Evolutionary conservation across 75 land plant genomes (phyloP).

Genomic region (Adiantum capillusveneris): DNA sequence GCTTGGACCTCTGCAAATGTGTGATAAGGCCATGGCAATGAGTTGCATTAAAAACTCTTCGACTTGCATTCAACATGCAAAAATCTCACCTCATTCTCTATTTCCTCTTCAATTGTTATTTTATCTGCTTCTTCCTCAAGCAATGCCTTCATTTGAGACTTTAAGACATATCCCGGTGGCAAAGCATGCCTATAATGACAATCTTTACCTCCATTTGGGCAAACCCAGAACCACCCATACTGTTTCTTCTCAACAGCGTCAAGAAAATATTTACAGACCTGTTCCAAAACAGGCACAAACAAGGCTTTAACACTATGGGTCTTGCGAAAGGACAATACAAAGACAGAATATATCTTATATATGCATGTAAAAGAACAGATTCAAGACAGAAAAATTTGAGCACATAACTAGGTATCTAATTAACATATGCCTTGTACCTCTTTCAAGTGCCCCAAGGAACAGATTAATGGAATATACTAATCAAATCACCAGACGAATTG

Average conservation of each 20-base stretch:
- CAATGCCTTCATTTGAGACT: conserved; percentile 98
- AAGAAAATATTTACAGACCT: conserved; percentile 96
- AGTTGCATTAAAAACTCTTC: background rate
- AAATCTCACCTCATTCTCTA: conserved; percentile 70
- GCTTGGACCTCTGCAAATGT: conserved; percentile 54
- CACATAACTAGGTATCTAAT: no score
- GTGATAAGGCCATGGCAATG: no score
- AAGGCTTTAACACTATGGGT: no score
- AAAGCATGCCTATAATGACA: conserved; percentile 98
- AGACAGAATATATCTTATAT: no score
- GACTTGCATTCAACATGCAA: background rate
- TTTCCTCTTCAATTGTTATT: conserved; percentile 88
- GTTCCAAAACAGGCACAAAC: conserved; percentile 5
- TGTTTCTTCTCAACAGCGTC: conserved; percentile 99
- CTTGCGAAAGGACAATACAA: no score
- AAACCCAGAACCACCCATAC: conserved; percentile 99
- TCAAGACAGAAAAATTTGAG: no score
- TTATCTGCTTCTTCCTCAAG: conserved; percentile 83
- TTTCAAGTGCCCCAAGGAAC: no score
- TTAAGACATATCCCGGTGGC: conserved; percentile 90
- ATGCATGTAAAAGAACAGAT: no score
- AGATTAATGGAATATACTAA: no score
- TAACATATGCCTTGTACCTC: no score
- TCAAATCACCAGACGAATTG: no score
- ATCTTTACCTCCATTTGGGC: conserved; percentile 97